Conservation (phyloP, 73 alveolate species). For the Tetrahymena elliotti region DNA sequence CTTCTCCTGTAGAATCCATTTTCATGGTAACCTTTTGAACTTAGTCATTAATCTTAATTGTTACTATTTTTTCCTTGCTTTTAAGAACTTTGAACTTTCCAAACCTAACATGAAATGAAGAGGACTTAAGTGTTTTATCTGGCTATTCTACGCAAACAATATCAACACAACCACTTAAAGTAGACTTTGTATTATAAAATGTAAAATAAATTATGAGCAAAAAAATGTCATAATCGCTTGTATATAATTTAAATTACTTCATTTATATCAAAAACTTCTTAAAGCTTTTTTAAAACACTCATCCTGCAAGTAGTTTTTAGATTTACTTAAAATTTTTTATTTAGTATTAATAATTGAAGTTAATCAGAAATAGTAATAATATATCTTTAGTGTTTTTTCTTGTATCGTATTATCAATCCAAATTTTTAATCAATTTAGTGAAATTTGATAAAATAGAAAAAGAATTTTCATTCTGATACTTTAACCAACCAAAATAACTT, state of each 20-base stretch:
- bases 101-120: slow-evolving; percentile 91
- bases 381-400: neutral
- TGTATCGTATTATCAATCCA: neutral
- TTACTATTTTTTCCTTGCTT: slow-evolving; percentile 51
- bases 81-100: slow-evolving; percentile 60
- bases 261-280: neutral
- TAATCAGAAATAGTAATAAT: neutral
- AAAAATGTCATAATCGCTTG: neutral
- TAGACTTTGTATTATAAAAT: neutral
- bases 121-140: slow-evolving; percentile 66
- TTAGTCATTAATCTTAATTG: slow-evolving; percentile 70
- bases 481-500: neutral
- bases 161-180: slow-evolving; percentile 84
- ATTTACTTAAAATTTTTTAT: neutral
- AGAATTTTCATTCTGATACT: neutral
- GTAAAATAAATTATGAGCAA: neutral
- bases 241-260: neutral
- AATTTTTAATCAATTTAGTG: neutral
- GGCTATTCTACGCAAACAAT: slow-evolving; percentile 78
- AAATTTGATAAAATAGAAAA: neutral
- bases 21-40: slow-evolving; percentile 71
- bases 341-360: neutral
- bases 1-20: slow-evolving; percentile 89
- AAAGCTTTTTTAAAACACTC: neutral
- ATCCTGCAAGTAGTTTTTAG: neutral